Conservation (phyloP, 495 filamentous ascomycete genomes). For the Annulohypoxylon maeteangense region DNA sequence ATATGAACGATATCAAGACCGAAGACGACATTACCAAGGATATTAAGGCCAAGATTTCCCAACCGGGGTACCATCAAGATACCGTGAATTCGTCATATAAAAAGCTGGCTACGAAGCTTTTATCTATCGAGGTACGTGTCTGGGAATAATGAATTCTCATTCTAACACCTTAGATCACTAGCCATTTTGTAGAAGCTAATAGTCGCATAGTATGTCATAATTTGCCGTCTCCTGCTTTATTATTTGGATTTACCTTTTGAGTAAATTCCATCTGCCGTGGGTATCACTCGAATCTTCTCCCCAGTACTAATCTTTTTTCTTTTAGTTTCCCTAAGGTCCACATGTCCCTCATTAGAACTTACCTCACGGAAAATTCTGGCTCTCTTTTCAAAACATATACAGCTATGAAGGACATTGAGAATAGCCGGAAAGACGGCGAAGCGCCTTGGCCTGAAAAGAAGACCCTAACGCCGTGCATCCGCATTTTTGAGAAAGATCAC, state of each 20-base stretch:
- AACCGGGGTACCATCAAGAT: neutral
- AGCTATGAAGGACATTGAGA: slow-evolving; percentile 38
- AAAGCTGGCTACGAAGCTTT: neutral
- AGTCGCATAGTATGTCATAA: slow-evolving; percentile 18
- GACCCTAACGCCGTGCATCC: slow-evolving; percentile 1
- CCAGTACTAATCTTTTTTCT: slow-evolving; percentile 7
- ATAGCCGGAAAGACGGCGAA: slow-evolving; percentile 18
- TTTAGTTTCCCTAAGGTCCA: slow-evolving; percentile 38
- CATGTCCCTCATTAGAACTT: slow-evolving; percentile 1
- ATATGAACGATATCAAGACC: slow-evolving; percentile 5
- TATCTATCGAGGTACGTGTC: slow-evolving; percentile 28
- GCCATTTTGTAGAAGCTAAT: slow-evolving; percentile 26
- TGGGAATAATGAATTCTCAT: neutral
- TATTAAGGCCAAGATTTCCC: slow-evolving; percentile 7
- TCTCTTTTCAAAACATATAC: slow-evolving; percentile 49
- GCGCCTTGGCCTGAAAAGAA: slow-evolving; percentile 43
- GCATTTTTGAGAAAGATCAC: slow-evolving; percentile 11
- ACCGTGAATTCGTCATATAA: neutral
- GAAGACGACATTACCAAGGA: slow-evolving; percentile 9
- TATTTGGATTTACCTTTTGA: neutral
- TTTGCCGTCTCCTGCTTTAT: neutral
- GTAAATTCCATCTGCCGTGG: neutral
- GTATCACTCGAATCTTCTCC: neutral
- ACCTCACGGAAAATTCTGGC: slow-evolving; percentile 5
- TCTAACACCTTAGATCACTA: too few species aligned